Conservation (phyloP, 257 asterid genomes). For the Eustoma russellianum region DNA sequence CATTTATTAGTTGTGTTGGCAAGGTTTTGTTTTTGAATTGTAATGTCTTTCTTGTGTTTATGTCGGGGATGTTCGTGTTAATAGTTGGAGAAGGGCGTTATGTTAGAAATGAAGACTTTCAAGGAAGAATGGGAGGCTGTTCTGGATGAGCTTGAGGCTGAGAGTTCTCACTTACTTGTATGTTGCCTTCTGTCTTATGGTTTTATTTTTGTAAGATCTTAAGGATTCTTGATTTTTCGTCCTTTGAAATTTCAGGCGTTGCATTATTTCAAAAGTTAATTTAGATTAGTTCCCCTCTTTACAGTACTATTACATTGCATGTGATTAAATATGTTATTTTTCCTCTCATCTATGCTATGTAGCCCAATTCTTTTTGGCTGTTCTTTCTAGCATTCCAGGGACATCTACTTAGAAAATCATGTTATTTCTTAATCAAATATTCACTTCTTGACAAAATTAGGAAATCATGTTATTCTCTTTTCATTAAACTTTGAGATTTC, state of each 20-base stretch:
- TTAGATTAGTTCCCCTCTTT: neutral
- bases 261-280: neutral
- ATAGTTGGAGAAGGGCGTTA: constrained; percentile 79
- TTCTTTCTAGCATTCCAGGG: no score
- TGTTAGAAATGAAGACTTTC: constrained; percentile 61
- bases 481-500: no score
- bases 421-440: no score
- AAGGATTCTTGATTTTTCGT: neutral
- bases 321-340: neutral
- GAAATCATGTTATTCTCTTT: no score
- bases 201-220: neutral
- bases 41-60: constrained; percentile 2
- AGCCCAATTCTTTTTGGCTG: neutral
- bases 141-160: constrained; percentile 86
- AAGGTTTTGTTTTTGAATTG: neutral
- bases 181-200: constrained; percentile 3
- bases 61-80: constrained; percentile 6
- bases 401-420: no score
- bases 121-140: constrained; percentile 82
- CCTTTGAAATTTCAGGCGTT: neutral
- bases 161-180: constrained; percentile 82
- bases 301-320: neutral
- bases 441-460: no score
- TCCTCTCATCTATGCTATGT: neutral
- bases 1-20: constrained; percentile 1